These are phyloP conservation scores for Turnera subulata DNA, from an alignment of 345 rosid genomes.

Conservation along the genomic window DNA sequence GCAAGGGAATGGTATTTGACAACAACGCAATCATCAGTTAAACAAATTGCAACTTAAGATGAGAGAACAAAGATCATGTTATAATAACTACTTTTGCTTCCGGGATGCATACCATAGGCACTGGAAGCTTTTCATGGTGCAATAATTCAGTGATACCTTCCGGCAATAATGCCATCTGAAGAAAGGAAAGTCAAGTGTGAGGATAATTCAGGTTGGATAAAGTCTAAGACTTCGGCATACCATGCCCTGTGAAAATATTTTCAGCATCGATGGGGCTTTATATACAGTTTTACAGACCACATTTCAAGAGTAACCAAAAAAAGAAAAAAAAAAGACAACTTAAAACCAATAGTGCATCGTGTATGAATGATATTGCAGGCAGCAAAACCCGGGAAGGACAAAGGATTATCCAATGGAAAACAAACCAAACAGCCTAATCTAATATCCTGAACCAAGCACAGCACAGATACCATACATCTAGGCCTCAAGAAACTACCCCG, in stretches of 20 bases:
- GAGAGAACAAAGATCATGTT: neutral
- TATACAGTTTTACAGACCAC: no score
- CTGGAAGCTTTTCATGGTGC: slow-evolving; percentile 77
- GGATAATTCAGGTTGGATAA: slow-evolving; percentile 9
- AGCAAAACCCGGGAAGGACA: no score
- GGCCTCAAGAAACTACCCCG: no score
- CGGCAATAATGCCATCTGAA: slow-evolving; percentile 95
- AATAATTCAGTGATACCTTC: slow-evolving; percentile 90
- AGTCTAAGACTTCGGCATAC: neutral
- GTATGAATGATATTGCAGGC: no score
- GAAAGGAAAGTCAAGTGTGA: slow-evolving; percentile 15
- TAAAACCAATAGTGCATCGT: no score
- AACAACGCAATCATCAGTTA: neutral
- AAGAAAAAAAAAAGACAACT: no score
- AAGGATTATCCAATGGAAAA: no score
- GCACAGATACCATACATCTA: no score
- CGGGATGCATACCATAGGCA: slow-evolving; percentile 70
- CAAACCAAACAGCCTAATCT: no score
- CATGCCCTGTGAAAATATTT: neutral
- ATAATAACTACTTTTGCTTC: slow-evolving; percentile 8
- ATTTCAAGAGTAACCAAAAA: no score
- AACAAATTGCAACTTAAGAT: neutral
- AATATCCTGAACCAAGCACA: no score
- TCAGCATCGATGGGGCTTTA: no score
- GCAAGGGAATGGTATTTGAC: slow-evolving; percentile 17